These are phyloP conservation scores for Avena eriantha DNA, from an alignment of 176 grass and related monocot genomes.

Conservation along the genomic window DNA sequence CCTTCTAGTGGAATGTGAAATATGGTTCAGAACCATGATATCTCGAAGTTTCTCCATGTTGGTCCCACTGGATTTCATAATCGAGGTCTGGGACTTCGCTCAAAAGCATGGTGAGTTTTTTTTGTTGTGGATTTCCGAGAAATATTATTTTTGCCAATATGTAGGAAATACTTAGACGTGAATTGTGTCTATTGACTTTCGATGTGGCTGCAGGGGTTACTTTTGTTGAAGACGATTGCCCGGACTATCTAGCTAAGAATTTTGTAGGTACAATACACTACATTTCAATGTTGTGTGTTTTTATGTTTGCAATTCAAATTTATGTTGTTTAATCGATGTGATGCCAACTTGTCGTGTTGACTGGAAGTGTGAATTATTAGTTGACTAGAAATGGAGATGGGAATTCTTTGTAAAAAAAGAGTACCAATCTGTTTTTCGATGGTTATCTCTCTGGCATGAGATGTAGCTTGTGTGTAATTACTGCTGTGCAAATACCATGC, in stretches of 20 bases:
- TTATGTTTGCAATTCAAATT: background rate
- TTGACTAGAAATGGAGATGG: background rate
- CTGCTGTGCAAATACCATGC: background rate
- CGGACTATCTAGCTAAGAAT: slow-evolving; percentile 61
- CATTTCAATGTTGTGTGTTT: background rate
- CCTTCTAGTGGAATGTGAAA: slow-evolving; percentile 60
- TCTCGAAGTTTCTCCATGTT: slow-evolving; percentile 10
- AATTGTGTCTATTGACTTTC: background rate
- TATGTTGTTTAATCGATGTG: slow-evolving; percentile 13
- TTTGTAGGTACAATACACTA: slow-evolving; percentile 68
- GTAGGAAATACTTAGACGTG: background rate
- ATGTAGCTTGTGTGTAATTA: slow-evolving; percentile 1
- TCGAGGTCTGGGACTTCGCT: slow-evolving; percentile 47
- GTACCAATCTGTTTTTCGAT: background rate
- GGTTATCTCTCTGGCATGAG: background rate
- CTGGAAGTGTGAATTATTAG: background rate
- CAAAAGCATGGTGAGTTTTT: slow-evolving; percentile 45
- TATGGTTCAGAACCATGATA: slow-evolving; percentile 49
- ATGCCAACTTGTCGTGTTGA: background rate
- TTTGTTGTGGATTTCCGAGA: background rate
- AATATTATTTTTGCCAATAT: background rate
- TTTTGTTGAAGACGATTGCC: slow-evolving; percentile 55
- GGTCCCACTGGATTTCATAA: slow-evolving; percentile 43
- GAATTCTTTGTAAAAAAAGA: background rate
- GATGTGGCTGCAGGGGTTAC: slow-evolving; percentile 53